phyloP scores from a whole-genome alignment of 73 alveolate genomes.

The Halteria grandinella region DNA sequence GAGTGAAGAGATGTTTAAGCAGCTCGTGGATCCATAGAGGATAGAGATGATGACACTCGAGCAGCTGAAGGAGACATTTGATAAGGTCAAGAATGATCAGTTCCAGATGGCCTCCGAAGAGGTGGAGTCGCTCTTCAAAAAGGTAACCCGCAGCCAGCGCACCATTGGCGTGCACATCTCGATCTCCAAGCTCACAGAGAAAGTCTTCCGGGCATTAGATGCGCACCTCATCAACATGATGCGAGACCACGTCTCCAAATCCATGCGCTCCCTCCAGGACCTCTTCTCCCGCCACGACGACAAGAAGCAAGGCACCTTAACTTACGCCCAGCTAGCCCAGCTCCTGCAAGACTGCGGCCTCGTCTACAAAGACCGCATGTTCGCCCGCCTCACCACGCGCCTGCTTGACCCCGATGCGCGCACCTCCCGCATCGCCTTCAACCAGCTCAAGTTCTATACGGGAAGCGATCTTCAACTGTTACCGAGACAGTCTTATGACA shows the following conservation, averaged over 20 bases:
- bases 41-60: constrained; percentile 17
- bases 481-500: no score
- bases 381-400: neutral
- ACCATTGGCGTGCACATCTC: constrained; percentile 15
- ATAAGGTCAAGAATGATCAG: neutral
- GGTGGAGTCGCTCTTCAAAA: constrained; percentile 11
- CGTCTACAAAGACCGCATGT: constrained; percentile 24
- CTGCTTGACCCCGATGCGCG: constrained; percentile 10
- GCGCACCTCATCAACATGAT: constrained; percentile 31
- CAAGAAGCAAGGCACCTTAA: constrained; percentile 22
- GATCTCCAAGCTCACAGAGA: constrained; percentile 9
- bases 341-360: constrained; percentile 3
- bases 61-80: constrained; percentile 12
- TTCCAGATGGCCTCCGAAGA: constrained; percentile 41
- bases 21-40: constrained; percentile 13
- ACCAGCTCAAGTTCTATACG: neutral
- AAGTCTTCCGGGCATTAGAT: constrained; percentile 48
- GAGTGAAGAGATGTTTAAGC: constrained; percentile 11
- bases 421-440: neutral
- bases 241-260: constrained; percentile 8
- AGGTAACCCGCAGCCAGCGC: constrained; percentile 21
- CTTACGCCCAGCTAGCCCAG: constrained; percentile 39
- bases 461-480: no score
- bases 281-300: constrained; percentile 34
- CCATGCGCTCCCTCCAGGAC: neutral